These are phyloP conservation scores for Rostrohypoxylon terebratum DNA, from an alignment of 495 filamentous ascomycete species.

Conservation along the genomic window DNA sequence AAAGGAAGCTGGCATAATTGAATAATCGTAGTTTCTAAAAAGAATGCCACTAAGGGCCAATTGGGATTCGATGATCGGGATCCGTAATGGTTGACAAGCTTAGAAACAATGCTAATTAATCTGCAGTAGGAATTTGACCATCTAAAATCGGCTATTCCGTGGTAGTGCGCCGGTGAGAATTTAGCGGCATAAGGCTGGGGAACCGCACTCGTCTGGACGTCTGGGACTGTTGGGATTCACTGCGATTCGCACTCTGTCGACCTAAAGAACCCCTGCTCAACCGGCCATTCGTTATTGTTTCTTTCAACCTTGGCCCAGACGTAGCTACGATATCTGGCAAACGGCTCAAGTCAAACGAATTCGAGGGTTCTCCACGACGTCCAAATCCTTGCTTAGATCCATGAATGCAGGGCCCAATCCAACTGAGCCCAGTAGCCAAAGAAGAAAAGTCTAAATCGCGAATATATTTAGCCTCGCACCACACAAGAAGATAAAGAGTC, in stretches of 20 bases:
- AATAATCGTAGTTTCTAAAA: slow-evolving; percentile 27
- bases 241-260: slow-evolving; percentile 17
- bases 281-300: neutral
- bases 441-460: neutral
- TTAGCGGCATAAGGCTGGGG: slow-evolving; percentile 39
- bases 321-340: neutral
- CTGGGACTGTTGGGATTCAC: slow-evolving; percentile 18
- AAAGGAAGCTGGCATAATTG: slow-evolving; percentile 32
- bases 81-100: slow-evolving; percentile 22
- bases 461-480: slow-evolving; percentile 2
- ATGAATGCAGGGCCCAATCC: neutral
- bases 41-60: slow-evolving; percentile 19
- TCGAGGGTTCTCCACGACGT: slow-evolving; percentile 21
- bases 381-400: neutral
- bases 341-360: slow-evolving; percentile 25
- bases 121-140: slow-evolving; percentile 1
- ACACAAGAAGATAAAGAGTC: slow-evolving; percentile 8
- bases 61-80: slow-evolving; percentile 5
- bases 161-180: slow-evolving; percentile 29
- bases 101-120: slow-evolving; percentile 19
- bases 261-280: slow-evolving; percentile 2
- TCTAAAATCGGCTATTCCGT: slow-evolving; percentile 34
- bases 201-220: slow-evolving; percentile 3
- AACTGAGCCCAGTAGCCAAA: no score
- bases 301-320: neutral